phyloP scores from a whole-genome alignment of 257 asterid species.

The Solanum okadae region DNA sequence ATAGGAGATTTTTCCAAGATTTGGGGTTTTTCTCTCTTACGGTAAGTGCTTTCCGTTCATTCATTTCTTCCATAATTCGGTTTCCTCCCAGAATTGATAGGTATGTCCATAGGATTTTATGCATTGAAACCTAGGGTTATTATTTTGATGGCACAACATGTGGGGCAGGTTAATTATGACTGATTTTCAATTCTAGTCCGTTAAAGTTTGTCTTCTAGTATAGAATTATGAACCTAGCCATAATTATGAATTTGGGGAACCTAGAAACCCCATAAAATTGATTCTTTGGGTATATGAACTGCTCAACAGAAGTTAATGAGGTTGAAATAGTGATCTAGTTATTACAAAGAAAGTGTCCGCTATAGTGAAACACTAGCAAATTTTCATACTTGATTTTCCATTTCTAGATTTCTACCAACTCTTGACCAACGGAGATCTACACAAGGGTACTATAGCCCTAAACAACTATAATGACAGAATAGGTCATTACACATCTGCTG shows the following conservation, averaged over 20 bases:
- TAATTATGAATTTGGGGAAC: no score
- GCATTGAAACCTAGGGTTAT: neutral
- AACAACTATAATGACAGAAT: neutral
- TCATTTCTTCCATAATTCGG: neutral
- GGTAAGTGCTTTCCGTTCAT: neutral
- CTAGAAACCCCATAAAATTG: neutral
- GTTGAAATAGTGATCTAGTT: neutral
- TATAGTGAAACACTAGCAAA: neutral
- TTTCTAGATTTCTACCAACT: neutral
- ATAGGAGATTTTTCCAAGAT: neutral
- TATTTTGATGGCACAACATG: neutral
- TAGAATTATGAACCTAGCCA: neutral
- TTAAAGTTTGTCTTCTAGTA: neutral
- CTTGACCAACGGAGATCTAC: neutral
- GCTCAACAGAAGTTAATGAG: neutral
- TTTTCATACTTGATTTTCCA: neutral
- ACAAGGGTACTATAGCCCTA: neutral
- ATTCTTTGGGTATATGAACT: neutral
- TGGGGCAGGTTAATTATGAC: neutral
- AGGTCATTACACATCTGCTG: neutral
- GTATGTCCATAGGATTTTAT: neutral
- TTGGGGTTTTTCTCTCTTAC: no score
- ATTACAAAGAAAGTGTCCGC: neutral
- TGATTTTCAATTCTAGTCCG: neutral
- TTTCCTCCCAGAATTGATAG: neutral